These are phyloP conservation scores for Selaginella tamariscina DNA, from an alignment of 75 land plant species.

Conservation along the genomic window DNA sequence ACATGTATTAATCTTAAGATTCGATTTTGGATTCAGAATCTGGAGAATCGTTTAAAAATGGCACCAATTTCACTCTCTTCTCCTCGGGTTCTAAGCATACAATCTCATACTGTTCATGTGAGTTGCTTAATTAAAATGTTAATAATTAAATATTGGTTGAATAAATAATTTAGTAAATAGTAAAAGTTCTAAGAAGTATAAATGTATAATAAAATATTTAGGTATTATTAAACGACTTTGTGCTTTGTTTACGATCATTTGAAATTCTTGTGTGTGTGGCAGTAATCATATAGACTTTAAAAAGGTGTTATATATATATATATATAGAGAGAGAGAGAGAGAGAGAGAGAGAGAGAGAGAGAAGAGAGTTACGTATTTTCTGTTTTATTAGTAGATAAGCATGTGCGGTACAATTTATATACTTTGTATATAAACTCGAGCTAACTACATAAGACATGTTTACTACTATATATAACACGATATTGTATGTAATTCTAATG, in stretches of 20 bases:
- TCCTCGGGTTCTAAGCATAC: constrained; percentile 93
- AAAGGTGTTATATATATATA: background rate
- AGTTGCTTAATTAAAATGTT: too few relatives aligned
- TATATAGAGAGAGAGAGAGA: constrained; percentile 15
- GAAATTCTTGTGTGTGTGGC: background rate
- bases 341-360: constrained; percentile 18
- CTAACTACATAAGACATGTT: background rate
- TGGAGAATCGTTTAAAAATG: too few relatives aligned
- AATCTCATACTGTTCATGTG: constrained; percentile 99
- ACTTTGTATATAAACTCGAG: background rate
- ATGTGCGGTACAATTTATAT: background rate
- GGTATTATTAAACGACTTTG: too few relatives aligned
- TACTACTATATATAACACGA: background rate
- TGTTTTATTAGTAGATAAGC: background rate
- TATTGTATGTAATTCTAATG: background rate
- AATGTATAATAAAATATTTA: too few relatives aligned
- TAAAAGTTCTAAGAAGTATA: too few relatives aligned
- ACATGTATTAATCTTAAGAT: too few relatives aligned
- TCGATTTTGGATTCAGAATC: too few relatives aligned
- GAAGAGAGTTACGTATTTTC: background rate
- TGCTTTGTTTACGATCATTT: too few relatives aligned
- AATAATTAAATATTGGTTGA: too few relatives aligned
- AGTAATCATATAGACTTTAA: background rate
- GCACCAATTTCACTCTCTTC: too few relatives aligned
- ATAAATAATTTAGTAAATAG: too few relatives aligned